Base-by-base conservation (phyloP, 2,329 filamentous ascomycete species). In the Diaporthe caulivora region DNA sequence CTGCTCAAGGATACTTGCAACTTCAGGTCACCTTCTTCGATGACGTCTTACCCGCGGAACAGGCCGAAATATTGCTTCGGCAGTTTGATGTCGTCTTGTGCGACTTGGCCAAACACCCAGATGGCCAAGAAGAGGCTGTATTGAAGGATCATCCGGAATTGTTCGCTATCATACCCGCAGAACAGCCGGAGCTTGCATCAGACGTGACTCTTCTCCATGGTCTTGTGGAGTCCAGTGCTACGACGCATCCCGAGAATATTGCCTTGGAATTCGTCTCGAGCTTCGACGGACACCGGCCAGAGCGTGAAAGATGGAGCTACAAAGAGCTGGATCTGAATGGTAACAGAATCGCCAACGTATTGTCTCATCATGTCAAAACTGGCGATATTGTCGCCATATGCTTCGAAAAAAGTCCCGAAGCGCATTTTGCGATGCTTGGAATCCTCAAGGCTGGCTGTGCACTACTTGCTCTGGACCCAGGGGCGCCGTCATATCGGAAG, bases 351-450 rank as follows among this genome's bases (percentile, higher is more conserved):
- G 94, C 94, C 0, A 87, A 92, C 70, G 80, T 95, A 17, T 84
- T 97, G 1, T 79, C 85, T 1, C 77, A 81, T 0, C 81, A 86
- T 26, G 87, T 90, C 0, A 75, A 80, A 0, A 84, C 89, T 0
- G 92, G 93, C 0, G 84, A 84, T 34, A 90, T 95, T 6, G 86
- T 97, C 29, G 94, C 91, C 0, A 87, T 96, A 11, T 95, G 93
- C 79, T 97, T 97, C 78, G 91, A 95, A 72, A 97, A 97, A 80
- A 95, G 92, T 75, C 92, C 95, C 0, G 93, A 96, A 79, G 95
- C 94, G 0, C 95, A 94, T 49, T 94, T 97, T 78, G 89, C 92
- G 0, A 95, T 97, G 51, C 84, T 97, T 1, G 95, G 94, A 1
- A 92, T 97, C 70, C 83, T 97, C 42, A 97, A 97, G 80, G 90